Conservation (phyloP, 1,284 basidiomycete genomes). For the Boletus austroedulis region DNA sequence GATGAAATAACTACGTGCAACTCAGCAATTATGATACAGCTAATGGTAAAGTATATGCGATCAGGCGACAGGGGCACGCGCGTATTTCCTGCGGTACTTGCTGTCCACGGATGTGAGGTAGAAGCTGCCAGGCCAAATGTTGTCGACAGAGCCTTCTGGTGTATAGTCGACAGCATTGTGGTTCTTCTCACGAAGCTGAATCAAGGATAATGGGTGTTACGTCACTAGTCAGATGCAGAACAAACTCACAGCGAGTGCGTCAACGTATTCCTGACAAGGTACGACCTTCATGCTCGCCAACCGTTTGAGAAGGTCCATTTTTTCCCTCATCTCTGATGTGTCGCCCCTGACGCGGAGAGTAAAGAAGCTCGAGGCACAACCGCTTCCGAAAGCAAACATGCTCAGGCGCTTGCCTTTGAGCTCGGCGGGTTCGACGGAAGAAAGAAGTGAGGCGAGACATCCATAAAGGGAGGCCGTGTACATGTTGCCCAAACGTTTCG, state of each 20-base stretch:
- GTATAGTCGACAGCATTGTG: conserved; percentile 89
- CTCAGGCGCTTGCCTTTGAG: conserved; percentile 80
- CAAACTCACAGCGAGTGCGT: conserved; percentile 62
- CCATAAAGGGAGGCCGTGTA: conserved; percentile 98
- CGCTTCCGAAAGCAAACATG: conserved; percentile 93
- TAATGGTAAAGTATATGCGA: conserved; percentile 3
- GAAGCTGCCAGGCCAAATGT: conserved; percentile 93
- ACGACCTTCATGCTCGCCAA: conserved; percentile 88
- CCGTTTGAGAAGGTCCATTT: conserved; percentile 77
- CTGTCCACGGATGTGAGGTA: conserved; percentile 92
- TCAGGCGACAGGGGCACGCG: conserved; percentile 49
- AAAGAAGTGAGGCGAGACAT: conserved; percentile 82
- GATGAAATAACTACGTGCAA: conserved; percentile 3
- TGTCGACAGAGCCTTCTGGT: conserved; percentile 82
- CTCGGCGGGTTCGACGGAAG: conserved; percentile 63
- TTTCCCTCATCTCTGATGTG: conserved; percentile 74
- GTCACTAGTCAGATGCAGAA: not conserved
- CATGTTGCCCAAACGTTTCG: conserved; percentile 93
- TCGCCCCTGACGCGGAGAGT: conserved; percentile 83
- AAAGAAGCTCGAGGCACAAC: conserved; percentile 91
- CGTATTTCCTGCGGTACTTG: conserved; percentile 92
- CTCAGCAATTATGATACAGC: not conserved
- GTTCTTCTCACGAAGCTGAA: conserved; percentile 90
- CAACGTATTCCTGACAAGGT: conserved; percentile 83
- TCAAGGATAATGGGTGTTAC: conserved; percentile 4